These are phyloP conservation scores for Sordaria brevicollis DNA, from an alignment of 495 filamentous ascomycete genomes.

Conservation along the genomic window DNA sequence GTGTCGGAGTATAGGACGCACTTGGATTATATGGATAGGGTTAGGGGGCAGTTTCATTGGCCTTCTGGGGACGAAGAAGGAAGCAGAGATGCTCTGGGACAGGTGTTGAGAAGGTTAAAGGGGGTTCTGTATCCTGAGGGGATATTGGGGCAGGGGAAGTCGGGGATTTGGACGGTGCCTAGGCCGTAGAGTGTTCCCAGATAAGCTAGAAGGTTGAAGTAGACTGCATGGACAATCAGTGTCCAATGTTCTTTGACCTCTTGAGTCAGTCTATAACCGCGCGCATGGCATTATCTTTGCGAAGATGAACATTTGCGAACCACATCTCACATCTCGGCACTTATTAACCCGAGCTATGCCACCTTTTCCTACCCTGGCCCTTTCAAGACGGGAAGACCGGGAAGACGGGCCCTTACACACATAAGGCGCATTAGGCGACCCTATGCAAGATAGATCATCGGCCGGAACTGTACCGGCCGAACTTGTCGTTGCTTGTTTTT, in stretches of 20 bases:
- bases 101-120: slow-evolving; percentile 16
- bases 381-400: not conserved
- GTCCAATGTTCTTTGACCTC: not conserved
- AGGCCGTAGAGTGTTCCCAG: not conserved
- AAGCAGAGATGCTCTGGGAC: slow-evolving; percentile 20
- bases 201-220: not conserved
- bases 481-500: too few species aligned
- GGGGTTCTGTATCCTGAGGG: slow-evolving; percentile 15
- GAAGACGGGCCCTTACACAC: not conserved
- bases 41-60: not conserved
- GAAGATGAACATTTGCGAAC: not conserved
- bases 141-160: slow-evolving; percentile 16
- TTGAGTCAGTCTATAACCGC: not conserved
- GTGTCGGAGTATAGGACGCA: slow-evolving; percentile 25
- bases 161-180: slow-evolving; percentile 10
- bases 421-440: not conserved
- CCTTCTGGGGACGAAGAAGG: slow-evolving; percentile 10
- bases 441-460: not conserved
- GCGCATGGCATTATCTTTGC: not conserved
- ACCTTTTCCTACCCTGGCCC: not conserved
- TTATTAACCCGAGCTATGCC: not conserved
- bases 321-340: not conserved
- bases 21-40: slow-evolving; percentile 22
- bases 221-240: not conserved
- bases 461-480: not conserved